Evolutionary conservation across 495 filamentous ascomycete genomes (phyloP), one percentile per base, ranked within the genome.

Genomic region (Staphylotrichum tortipilum): DNA sequence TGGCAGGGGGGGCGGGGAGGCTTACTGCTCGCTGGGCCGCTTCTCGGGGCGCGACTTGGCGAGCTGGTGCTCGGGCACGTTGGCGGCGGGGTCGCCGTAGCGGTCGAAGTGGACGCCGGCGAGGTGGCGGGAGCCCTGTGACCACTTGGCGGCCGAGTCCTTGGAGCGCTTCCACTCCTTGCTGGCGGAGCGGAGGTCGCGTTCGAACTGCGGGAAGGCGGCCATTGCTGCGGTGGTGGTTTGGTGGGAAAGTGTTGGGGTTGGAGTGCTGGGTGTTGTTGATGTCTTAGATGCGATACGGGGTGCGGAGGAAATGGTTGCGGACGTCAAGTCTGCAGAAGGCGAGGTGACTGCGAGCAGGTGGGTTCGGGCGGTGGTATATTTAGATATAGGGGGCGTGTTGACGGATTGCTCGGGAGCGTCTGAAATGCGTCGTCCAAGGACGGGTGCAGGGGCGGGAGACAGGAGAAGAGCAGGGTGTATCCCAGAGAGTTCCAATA

Each of bases 141-240:
- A 52, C 72, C 72, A 75, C 57, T 75, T 75, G 33, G 56, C 44
- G 12, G 44, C 44, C 8, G 63, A 61, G 52, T 72, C 66, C 58
- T 73, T 73, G 65, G 46, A 52, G 44, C 70, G 69, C 63, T 71
- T 72, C 53, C 62, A 64, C 55, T 69, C 68, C 45, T 64, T 60
- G 38, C 60, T 58, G 34, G 57, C 61, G 56, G 68, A 65, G 54
- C 72, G 70, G 36, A 75, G 53, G 55, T 75, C 72, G 29, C 70
- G 70, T 41, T 71, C 60, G 36, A 47, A 58, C 39, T 61, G 56
- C 19, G 55, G 43, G n/a, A n/a, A n/a, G 42, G 59, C 37, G 14
- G 53, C 55, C 52, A 61, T 41, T 21, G 22, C n/a, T 7, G 35
- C 44, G 24, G 18, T 19, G 4, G 30, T 48, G 17, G 36, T 6